Percentiles rank a stretch among this genome's conserved stretches.
phyloP scores from a whole-genome alignment of 2,329 filamentous ascomycete species.

The Colletotrichum gloeosporioides region DNA sequence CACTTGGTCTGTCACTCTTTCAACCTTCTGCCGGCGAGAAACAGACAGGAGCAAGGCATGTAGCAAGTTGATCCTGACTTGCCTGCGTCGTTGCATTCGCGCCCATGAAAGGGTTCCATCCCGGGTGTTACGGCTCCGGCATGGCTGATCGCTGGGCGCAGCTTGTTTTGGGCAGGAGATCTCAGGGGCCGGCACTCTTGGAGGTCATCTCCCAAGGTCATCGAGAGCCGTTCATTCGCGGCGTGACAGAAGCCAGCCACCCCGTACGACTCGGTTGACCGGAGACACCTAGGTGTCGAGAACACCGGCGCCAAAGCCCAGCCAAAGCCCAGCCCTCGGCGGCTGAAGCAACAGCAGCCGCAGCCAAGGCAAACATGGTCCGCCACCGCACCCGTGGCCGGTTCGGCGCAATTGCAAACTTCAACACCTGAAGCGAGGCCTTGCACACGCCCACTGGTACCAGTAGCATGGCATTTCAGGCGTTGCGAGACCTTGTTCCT shows the following conservation, averaged over 20 bases:
- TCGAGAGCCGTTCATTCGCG: neutral
- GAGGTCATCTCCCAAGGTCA: neutral
- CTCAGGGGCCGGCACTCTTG: neutral
- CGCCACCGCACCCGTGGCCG: neutral
- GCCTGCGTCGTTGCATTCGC: neutral
- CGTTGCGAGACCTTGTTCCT: neutral
- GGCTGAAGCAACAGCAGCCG: neutral
- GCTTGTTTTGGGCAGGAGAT: neutral
- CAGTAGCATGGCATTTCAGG: neutral
- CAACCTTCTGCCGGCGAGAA: neutral
- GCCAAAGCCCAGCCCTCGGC: neutral
- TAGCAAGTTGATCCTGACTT: neutral
- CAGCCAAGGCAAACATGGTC: neutral
- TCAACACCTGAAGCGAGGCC: neutral
- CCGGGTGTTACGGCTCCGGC: constrained; percentile 1
- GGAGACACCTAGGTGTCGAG: constrained; percentile 7
- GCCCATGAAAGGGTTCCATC: constrained; percentile 3
- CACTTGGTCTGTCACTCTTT: neutral
- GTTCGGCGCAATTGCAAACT: constrained; percentile 13
- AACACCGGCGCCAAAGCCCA: neutral
- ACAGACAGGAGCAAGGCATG: neutral
- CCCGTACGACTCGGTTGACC: constrained; percentile 1
- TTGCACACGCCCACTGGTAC: neutral
- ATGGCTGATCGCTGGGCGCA: constrained; percentile 17
- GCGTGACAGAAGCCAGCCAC: neutral